Evolutionary conservation across 768 basidiomycete species (phyloP).

Genomic region (Cystofilobasidium macerans): DNA sequence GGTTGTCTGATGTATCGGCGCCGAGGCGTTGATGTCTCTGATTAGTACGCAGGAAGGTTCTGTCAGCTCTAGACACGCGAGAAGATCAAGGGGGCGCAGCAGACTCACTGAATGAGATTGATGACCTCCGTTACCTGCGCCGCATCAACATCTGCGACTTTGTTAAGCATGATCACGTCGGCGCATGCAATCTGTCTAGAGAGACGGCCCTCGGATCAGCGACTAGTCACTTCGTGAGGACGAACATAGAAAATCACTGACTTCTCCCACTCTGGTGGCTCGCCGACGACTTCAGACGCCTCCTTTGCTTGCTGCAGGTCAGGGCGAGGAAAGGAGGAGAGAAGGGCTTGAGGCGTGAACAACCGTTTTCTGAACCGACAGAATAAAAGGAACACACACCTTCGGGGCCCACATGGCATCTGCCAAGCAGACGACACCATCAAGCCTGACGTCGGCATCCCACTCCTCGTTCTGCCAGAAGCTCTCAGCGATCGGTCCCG

Average conservation of each 20-base stretch:
- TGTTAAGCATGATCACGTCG: constrained; percentile 86
- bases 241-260: constrained; percentile 35
- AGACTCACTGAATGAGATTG: constrained; percentile 44
- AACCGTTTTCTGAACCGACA: no score
- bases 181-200: constrained; percentile 81
- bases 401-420: constrained; percentile 70
- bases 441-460: constrained; percentile 42
- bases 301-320: constrained; percentile 60
- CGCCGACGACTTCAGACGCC: constrained; percentile 57
- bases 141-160: constrained; percentile 59
- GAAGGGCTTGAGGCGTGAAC: no score
- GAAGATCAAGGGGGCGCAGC: no score
- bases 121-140: constrained; percentile 47
- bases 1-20: constrained; percentile 43
- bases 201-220: neutral
- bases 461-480: constrained; percentile 44
- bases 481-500: constrained; percentile 45
- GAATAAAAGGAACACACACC: constrained; percentile 37
- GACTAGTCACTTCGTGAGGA: no score
- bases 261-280: constrained; percentile 69
- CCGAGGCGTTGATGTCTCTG: constrained; percentile 19
- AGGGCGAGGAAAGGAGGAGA: neutral
- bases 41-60: neutral
- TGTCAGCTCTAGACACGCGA: neutral
- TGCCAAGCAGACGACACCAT: constrained; percentile 86